Conservation (phyloP, 495 filamentous ascomycete genomes). For the Daldinia grandis region DNA sequence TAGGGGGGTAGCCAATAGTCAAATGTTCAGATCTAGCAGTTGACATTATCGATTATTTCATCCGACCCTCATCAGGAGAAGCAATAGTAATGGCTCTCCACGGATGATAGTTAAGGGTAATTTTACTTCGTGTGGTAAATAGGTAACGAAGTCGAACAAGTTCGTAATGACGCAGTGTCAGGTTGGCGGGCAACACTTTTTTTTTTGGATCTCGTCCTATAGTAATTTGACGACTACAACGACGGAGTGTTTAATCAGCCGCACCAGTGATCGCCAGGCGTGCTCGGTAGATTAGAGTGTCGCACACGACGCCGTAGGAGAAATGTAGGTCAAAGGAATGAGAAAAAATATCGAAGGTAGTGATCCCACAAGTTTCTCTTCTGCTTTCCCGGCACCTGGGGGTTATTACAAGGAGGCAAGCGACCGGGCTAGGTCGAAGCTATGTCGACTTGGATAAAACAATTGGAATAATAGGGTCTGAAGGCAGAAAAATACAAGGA, state of each 20-base stretch:
- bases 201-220: slow-evolving; percentile 27
- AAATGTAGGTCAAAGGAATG: slow-evolving; percentile 34
- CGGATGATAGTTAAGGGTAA: slow-evolving; percentile 44
- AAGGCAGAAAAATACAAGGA: slow-evolving; percentile 39
- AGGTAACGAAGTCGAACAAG: slow-evolving; percentile 29
- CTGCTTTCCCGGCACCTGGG: slow-evolving; percentile 24
- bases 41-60: slow-evolving; percentile 89
- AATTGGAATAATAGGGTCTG: slow-evolving; percentile 24
- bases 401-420: slow-evolving; percentile 38
- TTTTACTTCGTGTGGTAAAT: slow-evolving; percentile 31
- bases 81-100: slow-evolving; percentile 43
- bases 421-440: slow-evolving; percentile 36
- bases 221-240: slow-evolving; percentile 28
- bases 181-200: slow-evolving; percentile 18
- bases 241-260: slow-evolving; percentile 31
- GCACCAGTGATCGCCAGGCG: slow-evolving; percentile 28
- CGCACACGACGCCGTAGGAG: slow-evolving; percentile 30
- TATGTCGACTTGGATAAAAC: slow-evolving; percentile 31
- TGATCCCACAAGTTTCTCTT: slow-evolving; percentile 27
- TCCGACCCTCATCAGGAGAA: slow-evolving; percentile 56
- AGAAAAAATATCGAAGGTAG: slow-evolving; percentile 32
- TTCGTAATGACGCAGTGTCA: slow-evolving; percentile 36
- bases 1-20: slow-evolving; percentile 74
- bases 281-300: slow-evolving; percentile 35
- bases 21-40: slow-evolving; percentile 84